Percentiles rank a stretch among this genome's conserved stretches.
Evolutionary conservation across 1,284 basidiomycete genomes (phyloP).

Genomic region (Ganoderma resinaceum): DNA sequence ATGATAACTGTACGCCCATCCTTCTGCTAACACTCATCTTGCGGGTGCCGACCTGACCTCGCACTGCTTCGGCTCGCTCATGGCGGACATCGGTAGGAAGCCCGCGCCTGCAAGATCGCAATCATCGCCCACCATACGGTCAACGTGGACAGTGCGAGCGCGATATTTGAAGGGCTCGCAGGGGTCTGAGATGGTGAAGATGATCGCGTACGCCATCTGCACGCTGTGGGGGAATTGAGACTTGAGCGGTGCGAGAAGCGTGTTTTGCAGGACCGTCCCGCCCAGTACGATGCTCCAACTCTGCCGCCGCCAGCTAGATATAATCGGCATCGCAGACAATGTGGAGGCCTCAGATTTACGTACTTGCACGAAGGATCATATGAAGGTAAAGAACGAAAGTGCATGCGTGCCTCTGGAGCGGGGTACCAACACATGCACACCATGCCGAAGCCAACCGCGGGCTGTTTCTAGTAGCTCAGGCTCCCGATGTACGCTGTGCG

Average conservation of each 20-base stretch:
- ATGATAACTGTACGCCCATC: too few relatives aligned
- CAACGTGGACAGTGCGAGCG: too few relatives aligned
- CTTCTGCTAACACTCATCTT: too few relatives aligned
- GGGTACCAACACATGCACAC: conserved; percentile 38
- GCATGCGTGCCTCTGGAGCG: conserved; percentile 36
- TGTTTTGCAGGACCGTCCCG: conserved; percentile 24
- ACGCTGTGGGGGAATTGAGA: conserved; percentile 13
- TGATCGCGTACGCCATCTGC: conserved; percentile 20
- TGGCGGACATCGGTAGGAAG: too few relatives aligned
- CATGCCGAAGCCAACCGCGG: conserved; percentile 41
- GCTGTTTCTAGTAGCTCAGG: conserved; percentile 40
- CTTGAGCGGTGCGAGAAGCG: conserved; percentile 8
- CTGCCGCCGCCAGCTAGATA: conserved; percentile 1
- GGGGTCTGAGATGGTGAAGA: conserved; percentile 19
- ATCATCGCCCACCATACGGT: too few relatives aligned
- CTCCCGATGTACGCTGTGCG: conserved; percentile 41
- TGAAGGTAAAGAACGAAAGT: conserved; percentile 40
- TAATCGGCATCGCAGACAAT: too few relatives aligned
- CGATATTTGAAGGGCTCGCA: too few relatives aligned
- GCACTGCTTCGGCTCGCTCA: too few relatives aligned
- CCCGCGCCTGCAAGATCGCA: too few relatives aligned
- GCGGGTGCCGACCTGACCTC: too few relatives aligned
- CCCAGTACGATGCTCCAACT: conserved; percentile 20
- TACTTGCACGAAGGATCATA: conserved; percentile 37
- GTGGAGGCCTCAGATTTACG: background rate